Evolutionary conservation across 192 early-diverging fungal species (phyloP), one percentile per base, ranked within the genome.

Genomic region (Coemansia sp.): DNA sequence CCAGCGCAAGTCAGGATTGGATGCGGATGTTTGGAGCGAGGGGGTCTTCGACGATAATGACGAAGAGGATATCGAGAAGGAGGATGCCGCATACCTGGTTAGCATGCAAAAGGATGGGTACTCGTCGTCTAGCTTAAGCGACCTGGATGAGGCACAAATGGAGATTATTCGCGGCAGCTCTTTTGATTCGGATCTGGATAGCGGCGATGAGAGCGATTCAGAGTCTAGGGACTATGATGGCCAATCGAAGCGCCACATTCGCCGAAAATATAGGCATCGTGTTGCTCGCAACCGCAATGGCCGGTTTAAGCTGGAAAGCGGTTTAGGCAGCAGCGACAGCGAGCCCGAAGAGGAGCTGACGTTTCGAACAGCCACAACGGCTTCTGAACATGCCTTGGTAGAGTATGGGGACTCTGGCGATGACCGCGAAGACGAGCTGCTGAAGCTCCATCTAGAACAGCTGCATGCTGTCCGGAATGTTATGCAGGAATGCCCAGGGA

Each of bases 361-460:
- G 34, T 76, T 76, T 51, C 72, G 72, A 5, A 20, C 31, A 45
- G 58, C 72, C 3, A 57, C 39, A 26, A 76, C 72, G 8, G 72
- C 55, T 3, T 41, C 59, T 17, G 72, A 76, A 50, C 64, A 51
- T 14, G 72, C 58, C 16, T 47, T 76, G 42, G 64, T 52, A 0
- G 55, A 23, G 23, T 62, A 64, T 11, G 42, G 36, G 12, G 54
- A 16, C 7, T 47, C 59, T 0, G 51, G 37, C 2, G 68, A 60
- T 23, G 68, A 61, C 18, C 63, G 60, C 36, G 74, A 77, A 28
- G 74, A 77, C 14, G 67, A 63, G 8, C 47, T 77, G 51, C 56
- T 77, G 20, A 37, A 59, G 20, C 58, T 77, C 68, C 74, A 77
- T 34, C 21, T 77, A 49, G 74, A 77, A 8, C 74, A 77, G 61